These are phyloP conservation scores for Colletotrichum graminicola DNA, from an alignment of 2,329 filamentous ascomycete species.

Conservation along the genomic window DNA sequence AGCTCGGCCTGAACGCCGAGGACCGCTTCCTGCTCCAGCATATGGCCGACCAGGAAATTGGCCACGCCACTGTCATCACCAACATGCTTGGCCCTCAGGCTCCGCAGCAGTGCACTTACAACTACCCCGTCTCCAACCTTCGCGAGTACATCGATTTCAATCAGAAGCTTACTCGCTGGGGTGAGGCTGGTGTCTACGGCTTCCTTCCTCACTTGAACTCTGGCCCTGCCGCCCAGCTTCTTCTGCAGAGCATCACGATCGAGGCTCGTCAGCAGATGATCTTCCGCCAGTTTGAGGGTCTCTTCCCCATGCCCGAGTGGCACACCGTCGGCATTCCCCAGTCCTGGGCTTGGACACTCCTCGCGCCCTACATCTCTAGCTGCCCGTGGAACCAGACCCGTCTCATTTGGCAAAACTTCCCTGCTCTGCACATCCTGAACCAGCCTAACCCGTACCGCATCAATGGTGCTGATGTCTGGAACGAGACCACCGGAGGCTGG, in stretches of 20 bases:
- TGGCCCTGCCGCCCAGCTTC: constrained; percentile 77
- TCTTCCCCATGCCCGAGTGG: constrained; percentile 87
- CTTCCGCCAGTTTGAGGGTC: constrained; percentile 84
- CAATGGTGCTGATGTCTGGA: constrained; percentile 70
- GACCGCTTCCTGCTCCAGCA: constrained; percentile 79
- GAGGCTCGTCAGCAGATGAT: constrained; percentile 87
- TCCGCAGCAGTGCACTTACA: constrained; percentile 82
- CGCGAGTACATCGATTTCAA: constrained; percentile 85
- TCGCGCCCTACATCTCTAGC: constrained; percentile 83
- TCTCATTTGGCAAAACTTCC: constrained; percentile 88
- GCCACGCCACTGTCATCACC: constrained; percentile 80
- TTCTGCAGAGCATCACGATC: constrained; percentile 81
- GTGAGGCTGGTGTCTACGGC: constrained; percentile 84
- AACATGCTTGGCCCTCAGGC: constrained; percentile 82
- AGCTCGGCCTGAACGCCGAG: constrained; percentile 74
- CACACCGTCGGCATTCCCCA: constrained; percentile 85
- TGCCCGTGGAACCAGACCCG: constrained; percentile 81
- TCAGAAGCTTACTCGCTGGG: constrained; percentile 86
- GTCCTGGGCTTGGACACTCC: constrained; percentile 85
- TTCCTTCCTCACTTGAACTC: constrained; percentile 84
- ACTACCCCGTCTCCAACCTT: constrained; percentile 82
- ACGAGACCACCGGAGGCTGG: constrained; percentile 73
- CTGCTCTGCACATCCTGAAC: constrained; percentile 77
- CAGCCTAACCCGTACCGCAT: constrained; percentile 80
- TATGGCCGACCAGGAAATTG: constrained; percentile 83